These are phyloP conservation scores for Purpureocillium takamizusanense DNA, from an alignment of 2,329 filamentous ascomycete genomes.

Conservation along the genomic window DNA sequence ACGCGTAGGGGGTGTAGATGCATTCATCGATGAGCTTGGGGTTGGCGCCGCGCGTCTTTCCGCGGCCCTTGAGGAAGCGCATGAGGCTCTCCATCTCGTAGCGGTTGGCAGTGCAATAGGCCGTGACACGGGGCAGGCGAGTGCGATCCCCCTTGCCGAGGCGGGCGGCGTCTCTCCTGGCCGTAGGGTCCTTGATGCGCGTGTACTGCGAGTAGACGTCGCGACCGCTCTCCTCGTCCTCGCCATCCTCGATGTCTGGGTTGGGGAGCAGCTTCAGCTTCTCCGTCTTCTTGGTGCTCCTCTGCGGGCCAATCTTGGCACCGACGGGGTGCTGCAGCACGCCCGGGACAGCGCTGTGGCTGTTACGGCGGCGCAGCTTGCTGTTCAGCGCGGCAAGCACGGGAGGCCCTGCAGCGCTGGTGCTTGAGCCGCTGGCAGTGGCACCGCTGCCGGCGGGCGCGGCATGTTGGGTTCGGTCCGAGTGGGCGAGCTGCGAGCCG, in stretches of 20 bases:
- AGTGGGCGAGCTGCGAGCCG: constrained; percentile 22
- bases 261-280: constrained; percentile 96
- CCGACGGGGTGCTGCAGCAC: constrained; percentile 24
- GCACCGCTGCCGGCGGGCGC: constrained; percentile 25
- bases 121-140: constrained; percentile 80
- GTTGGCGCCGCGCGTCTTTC: constrained; percentile 66
- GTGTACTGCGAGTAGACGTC: constrained; percentile 98
- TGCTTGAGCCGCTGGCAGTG: constrained; percentile 22
- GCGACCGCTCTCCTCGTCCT: constrained; percentile 81
- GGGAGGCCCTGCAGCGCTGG: constrained; percentile 27
- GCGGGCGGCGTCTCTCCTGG: constrained; percentile 81
- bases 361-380: constrained; percentile 80
- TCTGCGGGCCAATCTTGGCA: constrained; percentile 82
- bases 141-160: constrained; percentile 89
- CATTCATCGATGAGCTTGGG: constrained; percentile 97
- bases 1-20: constrained; percentile 90
- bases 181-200: constrained; percentile 92
- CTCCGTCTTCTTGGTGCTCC: constrained; percentile 90
- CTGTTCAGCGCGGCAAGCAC: constrained; percentile 76
- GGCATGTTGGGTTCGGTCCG: constrained; percentile 11
- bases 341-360: constrained; percentile 49
- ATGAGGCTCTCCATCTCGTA: constrained; percentile 87
- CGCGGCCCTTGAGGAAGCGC: constrained; percentile 80
- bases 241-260: constrained; percentile 68
- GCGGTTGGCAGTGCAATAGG: constrained; percentile 88